These are phyloP conservation scores for Gynochthodes officinalis DNA, from an alignment of 257 asterid species.

Conservation along the genomic window DNA sequence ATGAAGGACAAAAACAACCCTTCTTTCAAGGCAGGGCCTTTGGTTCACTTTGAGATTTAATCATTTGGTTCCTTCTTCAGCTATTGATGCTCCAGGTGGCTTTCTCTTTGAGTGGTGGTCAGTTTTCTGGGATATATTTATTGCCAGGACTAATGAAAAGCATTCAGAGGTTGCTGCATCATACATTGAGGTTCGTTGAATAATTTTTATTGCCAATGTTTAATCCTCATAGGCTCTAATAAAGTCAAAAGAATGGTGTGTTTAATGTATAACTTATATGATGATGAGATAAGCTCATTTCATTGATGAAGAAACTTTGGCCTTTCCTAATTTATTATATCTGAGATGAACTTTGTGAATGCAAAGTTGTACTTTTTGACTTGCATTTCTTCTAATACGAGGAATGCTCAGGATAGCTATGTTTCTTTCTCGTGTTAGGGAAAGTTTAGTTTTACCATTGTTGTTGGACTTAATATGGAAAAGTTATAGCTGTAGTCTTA, in stretches of 20 bases:
- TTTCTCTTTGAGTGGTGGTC: slow-evolving; percentile 99
- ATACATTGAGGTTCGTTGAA: slow-evolving; percentile 80
- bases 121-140: slow-evolving; percentile 97
- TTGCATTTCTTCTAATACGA: background rate
- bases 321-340: background rate
- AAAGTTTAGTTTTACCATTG: background rate
- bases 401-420: background rate
- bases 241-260: background rate
- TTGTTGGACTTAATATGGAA: background rate
- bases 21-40: background rate
- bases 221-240: background rate
- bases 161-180: slow-evolving; percentile 99
- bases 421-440: too few species aligned
- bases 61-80: slow-evolving; percentile 34
- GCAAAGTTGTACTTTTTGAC: background rate
- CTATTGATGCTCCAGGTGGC: slow-evolving; percentile 99
- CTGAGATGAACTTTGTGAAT: background rate
- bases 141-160: slow-evolving; percentile 97
- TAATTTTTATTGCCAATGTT: background rate
- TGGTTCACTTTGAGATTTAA: slow-evolving; percentile 8
- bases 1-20: background rate
- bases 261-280: background rate
- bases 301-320: too few species aligned
- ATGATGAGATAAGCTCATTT: background rate
- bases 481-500: background rate